Evolutionary conservation across 2,329 filamentous ascomycete genomes (phyloP).

Genomic region (Trichoderma afroharzianum): DNA sequence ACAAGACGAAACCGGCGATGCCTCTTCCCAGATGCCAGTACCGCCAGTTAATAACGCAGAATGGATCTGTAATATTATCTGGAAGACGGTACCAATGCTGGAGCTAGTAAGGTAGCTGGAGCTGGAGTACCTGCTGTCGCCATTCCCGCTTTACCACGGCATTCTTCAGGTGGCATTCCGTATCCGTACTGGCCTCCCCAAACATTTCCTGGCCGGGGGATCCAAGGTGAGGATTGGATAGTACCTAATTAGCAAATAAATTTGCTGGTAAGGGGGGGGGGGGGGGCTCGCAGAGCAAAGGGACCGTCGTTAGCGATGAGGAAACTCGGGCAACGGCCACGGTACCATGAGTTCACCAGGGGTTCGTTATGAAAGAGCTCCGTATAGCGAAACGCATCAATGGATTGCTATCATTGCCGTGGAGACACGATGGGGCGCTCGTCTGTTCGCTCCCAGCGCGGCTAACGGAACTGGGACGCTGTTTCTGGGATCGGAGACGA

Average conservation of each 20-base stretch:
- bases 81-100: not conserved
- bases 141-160: not conserved
- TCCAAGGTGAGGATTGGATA: not conserved
- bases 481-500: not conserved
- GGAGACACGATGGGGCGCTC: slow-evolving; percentile 13
- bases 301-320: slow-evolving; percentile 6
- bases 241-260: slow-evolving; percentile 5
- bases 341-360: not conserved
- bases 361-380: slow-evolving; percentile 5
- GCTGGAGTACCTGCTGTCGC: not conserved
- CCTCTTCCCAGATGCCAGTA: not conserved
- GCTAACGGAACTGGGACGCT: not conserved
- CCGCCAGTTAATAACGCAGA: slow-evolving; percentile 14
- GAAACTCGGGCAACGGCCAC: not conserved
- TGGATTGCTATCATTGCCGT: slow-evolving; percentile 13
- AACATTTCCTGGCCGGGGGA: not conserved
- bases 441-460: not conserved
- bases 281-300: not conserved
- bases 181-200: not conserved
- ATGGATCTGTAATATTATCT: slow-evolving; percentile 8
- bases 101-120: not conserved
- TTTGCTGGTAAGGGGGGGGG: slow-evolving; percentile 4
- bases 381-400: slow-evolving; percentile 13
- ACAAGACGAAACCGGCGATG: not conserved
- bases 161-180: slow-evolving; percentile 3